These are phyloP conservation scores for Lumnitzera racemosa DNA, from an alignment of 345 rosid species.

Conservation along the genomic window DNA sequence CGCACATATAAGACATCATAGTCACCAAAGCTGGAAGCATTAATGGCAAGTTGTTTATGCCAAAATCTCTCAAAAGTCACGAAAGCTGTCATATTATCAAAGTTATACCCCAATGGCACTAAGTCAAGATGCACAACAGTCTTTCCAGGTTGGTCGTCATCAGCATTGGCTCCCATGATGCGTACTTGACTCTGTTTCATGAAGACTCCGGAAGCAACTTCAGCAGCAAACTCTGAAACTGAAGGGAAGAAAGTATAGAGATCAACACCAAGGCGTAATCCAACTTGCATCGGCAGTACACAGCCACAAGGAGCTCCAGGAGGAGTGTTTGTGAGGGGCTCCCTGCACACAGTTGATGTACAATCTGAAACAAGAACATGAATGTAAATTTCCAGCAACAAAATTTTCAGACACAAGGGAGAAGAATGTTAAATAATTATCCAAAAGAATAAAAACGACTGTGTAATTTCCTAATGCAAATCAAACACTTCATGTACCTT, in stretches of 20 bases:
- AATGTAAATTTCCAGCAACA: conserved; percentile 10
- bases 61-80: conserved; percentile 81
- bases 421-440: conserved; percentile 6
- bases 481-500: conserved; percentile 37
- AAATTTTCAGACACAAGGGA: neutral
- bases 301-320: conserved; percentile 95
- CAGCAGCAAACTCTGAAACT: conserved; percentile 81
- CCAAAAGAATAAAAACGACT: neutral
- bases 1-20: conserved; percentile 79
- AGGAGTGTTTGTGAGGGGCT: conserved; percentile 83
- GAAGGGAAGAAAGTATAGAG: conserved; percentile 91
- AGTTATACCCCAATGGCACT: conserved; percentile 75
- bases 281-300: conserved; percentile 92
- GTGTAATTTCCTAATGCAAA: conserved; percentile 6
- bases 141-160: conserved; percentile 77
- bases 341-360: conserved; percentile 54
- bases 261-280: conserved; percentile 65
- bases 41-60: conserved; percentile 65
- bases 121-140: conserved; percentile 75
- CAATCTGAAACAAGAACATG: conserved; percentile 55
- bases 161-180: conserved; percentile 89
- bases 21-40: conserved; percentile 53
- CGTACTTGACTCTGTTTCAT: conserved; percentile 97
- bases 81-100: conserved; percentile 71
- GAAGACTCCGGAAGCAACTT: conserved; percentile 76